Evolutionary conservation across 2,329 filamentous ascomycete genomes (phyloP), one percentile per base, ranked within the genome.

Genomic region (Elsinoe perseae): DNA sequence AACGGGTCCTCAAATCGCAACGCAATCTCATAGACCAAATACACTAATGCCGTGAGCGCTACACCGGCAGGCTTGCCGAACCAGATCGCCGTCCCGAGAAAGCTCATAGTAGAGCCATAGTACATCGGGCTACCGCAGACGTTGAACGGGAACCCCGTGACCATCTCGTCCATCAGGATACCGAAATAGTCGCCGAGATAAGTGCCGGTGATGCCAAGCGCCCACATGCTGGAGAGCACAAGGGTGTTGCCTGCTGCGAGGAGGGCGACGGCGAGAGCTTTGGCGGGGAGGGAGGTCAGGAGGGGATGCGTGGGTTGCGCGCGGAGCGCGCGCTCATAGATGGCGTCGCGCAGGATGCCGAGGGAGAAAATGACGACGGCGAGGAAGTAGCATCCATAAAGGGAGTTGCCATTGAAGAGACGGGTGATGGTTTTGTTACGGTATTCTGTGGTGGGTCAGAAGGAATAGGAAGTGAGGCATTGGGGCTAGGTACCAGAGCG

Each of bases 101-200:
- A 98, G 74, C 86, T 92, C 80, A 95, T 79, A 21, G 92, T 93
- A 60, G 85, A 89, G 58, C 93, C 93, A 75, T 90, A 87, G 77
- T 98, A 98, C 93, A 98, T 98, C 60, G 93, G 93, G 54, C 89
- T 86, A 62, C 83, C 82, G 56, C 86, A 91, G 59, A 97, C 80
- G 72, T 87, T 97, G 80, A 98, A 98, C 2, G 93, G 93, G 70
- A 98, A 98, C 12, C 88, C 86, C 10, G 90, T 95, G 54, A 98
- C 91, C 66, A 92, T 92, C 63, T 86, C 77, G 69, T 97, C 92
- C 90, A 96, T 95, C 62, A 98, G 79, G 70, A 97, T 96, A 64
- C 93, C 93, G 69, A 97, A 98, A 78, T 98, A 98, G 76, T 98
- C 93, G 64, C 93, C 93, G 32, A 98, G 78, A 70, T 96, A 98